These are phyloP conservation scores for Poa annua DNA, from an alignment of 176 grass and related monocot species.

Conservation along the genomic window DNA sequence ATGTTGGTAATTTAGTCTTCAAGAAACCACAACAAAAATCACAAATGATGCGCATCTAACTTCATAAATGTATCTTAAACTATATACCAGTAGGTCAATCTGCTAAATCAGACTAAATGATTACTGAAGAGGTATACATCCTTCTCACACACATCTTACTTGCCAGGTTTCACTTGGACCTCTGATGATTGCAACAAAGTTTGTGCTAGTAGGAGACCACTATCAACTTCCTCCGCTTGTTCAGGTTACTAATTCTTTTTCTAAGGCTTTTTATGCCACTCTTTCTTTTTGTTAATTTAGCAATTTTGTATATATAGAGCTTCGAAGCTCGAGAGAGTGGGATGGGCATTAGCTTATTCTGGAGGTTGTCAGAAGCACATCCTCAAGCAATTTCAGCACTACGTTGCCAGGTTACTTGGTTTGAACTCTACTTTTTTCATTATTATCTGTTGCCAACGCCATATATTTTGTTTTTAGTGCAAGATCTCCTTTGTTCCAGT, in stretches of 20 bases:
- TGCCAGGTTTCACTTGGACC: conserved; percentile 89
- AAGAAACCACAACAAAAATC: neutral
- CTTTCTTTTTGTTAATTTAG: conserved; percentile 6
- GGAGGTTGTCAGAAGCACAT: conserved; percentile 95
- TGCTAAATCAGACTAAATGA: conserved; percentile 25
- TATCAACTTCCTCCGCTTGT: conserved; percentile 98
- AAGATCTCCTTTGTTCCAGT: conserved; percentile 34
- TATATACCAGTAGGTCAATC: neutral
- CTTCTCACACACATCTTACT: conserved; percentile 23
- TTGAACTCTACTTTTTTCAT: neutral
- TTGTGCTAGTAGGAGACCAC: conserved; percentile 97
- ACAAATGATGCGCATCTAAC: conserved; percentile 13
- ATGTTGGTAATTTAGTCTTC: conserved; percentile 27
- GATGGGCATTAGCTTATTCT: conserved; percentile 95
- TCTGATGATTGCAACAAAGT: conserved; percentile 88
- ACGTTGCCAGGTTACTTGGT: conserved; percentile 74
- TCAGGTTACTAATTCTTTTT: conserved; percentile 56
- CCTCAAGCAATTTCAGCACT: conserved; percentile 93
- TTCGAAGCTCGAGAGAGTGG: conserved; percentile 89
- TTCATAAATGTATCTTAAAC: neutral
- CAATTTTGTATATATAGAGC: conserved; percentile 59
- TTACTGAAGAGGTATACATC: conserved; percentile 18
- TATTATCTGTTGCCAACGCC: neutral
- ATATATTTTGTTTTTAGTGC: conserved; percentile 37
- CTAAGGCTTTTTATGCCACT: conserved; percentile 1